A percentile compares a stretch with the other conserved stretches of the same genome.
Conservation (phyloP, 23 red algal genomes). For the Gracilaria vermiculophylla region DNA sequence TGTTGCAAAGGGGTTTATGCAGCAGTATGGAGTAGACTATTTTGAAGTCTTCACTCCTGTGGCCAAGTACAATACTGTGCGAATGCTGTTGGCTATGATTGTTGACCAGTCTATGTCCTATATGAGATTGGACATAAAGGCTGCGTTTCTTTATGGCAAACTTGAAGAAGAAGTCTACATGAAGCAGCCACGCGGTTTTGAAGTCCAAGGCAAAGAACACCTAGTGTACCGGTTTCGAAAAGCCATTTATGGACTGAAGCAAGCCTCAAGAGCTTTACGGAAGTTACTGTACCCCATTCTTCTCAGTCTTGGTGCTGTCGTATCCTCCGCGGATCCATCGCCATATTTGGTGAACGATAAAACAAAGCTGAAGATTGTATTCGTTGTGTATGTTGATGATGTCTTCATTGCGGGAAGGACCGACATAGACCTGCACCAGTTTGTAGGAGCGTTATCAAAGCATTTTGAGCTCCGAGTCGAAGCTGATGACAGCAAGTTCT, state of each 20-base stretch:
- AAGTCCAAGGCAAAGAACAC: background rate
- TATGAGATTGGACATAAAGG: slow-evolving; percentile 34
- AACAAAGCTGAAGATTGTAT: background rate
- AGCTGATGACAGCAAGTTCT: background rate
- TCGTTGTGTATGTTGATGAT: slow-evolving; percentile 24
- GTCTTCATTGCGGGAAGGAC: background rate
- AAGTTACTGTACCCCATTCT: slow-evolving; percentile 8
- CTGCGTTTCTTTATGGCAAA: slow-evolving; percentile 10
- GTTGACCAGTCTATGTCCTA: background rate
- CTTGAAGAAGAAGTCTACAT: slow-evolving; percentile 52
- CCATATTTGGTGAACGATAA: background rate
- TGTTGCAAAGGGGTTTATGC: slow-evolving; percentile 26
- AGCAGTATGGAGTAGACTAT: slow-evolving; percentile 24
- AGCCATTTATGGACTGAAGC: slow-evolving; percentile 23
- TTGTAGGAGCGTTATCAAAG: background rate
- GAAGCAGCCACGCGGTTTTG: slow-evolving; percentile 32
- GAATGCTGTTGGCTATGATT: background rate
- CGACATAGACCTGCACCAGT: background rate
- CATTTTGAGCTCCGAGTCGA: background rate
- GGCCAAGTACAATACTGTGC: slow-evolving; percentile 29
- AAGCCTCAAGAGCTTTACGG: background rate
- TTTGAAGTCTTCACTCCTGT: slow-evolving; percentile 12
- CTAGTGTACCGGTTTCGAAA: background rate
- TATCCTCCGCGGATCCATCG: background rate
- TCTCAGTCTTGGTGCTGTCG: background rate